phyloP scores from a whole-genome alignment of 139 green algal species.

The Chlorella sp. region DNA sequence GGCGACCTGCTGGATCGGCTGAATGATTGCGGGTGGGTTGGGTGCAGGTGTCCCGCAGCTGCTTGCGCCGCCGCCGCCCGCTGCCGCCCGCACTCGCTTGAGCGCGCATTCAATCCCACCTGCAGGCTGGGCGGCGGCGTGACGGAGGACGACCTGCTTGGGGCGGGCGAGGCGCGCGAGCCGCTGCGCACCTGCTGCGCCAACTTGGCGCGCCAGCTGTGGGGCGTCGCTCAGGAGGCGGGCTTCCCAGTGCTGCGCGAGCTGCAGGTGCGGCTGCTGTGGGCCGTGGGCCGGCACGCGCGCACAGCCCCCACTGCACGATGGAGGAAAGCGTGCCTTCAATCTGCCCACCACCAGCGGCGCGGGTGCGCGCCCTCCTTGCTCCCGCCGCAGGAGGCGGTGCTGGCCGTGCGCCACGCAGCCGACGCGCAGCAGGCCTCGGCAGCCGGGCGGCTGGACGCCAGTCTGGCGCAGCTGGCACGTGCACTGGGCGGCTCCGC shows the following conservation, averaged over 20 bases:
- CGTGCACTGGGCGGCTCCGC: slow-evolving; percentile 7
- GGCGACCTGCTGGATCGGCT: slow-evolving; percentile 28
- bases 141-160: slow-evolving; percentile 37
- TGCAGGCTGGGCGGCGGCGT: slow-evolving; percentile 35
- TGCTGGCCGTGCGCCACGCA: not conserved
- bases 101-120: too few species aligned
- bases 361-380: too few species aligned
- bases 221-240: slow-evolving; percentile 8
- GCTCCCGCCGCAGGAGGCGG: not conserved
- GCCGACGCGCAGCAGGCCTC: slow-evolving; percentile 8
- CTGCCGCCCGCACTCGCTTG: not conserved
- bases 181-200: slow-evolving; percentile 33
- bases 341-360: too few species aligned
- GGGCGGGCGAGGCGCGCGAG: slow-evolving; percentile 2
- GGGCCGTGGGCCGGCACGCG: too few species aligned
- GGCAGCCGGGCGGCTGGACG: not conserved
- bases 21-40: slow-evolving; percentile 16
- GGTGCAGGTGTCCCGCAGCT: not conserved
- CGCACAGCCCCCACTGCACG: too few species aligned
- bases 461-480: not conserved
- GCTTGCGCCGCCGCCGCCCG: not conserved
- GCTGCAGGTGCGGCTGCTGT: slow-evolving; percentile 15
- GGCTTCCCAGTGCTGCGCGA: not conserved
- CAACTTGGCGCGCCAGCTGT: slow-evolving; percentile 24
- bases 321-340: too few species aligned